Conservation (phyloP, 345 rosid species). For the Aegle marmelos region DNA sequence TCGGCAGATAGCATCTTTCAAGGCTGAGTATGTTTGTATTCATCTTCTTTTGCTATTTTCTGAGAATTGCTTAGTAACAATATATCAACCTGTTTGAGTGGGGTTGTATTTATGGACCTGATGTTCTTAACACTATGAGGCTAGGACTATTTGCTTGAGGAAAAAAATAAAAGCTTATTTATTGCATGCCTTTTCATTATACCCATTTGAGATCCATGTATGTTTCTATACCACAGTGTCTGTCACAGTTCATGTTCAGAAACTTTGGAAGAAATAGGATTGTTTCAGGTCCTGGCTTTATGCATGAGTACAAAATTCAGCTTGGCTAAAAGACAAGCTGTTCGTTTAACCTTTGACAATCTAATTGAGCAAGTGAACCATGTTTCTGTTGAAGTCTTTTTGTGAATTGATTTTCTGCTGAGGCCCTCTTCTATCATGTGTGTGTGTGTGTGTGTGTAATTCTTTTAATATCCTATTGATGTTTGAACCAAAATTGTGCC, state of each 20-base stretch:
- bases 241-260: not conserved
- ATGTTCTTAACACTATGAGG: not conserved
- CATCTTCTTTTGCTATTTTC: constrained; percentile 3
- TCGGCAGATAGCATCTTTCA: constrained; percentile 57
- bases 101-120: not conserved
- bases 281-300: not conserved
- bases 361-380: not conserved
- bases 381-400: not conserved
- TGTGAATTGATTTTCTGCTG: not conserved
- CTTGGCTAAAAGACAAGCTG: not conserved
- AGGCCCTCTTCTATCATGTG: not conserved
- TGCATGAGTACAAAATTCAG: not conserved
- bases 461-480: no score
- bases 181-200: not conserved
- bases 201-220: not conserved
- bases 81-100: not conserved
- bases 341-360: not conserved
- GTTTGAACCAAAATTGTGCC: not conserved
- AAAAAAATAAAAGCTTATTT: not conserved
- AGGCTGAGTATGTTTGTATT: constrained; percentile 62
- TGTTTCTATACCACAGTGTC: not conserved
- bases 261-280: not conserved
- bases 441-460: no score
- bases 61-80: not conserved
- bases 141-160: not conserved